These are phyloP conservation scores for Conoideocrella luteorostrata DNA, from an alignment of 2,329 filamentous ascomycete species.

Conservation along the genomic window DNA sequence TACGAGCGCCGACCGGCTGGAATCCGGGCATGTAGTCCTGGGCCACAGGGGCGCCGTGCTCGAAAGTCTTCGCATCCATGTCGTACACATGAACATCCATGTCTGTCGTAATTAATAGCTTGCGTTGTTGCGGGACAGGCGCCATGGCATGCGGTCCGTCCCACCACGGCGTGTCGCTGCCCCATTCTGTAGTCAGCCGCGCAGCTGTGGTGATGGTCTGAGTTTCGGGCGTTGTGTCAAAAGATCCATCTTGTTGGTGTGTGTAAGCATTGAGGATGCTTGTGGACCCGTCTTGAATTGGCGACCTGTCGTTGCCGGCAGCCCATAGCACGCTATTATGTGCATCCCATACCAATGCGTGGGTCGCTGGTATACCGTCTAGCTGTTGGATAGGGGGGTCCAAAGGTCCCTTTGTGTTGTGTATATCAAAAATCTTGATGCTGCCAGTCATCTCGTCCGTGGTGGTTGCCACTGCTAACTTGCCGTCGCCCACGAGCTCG, in stretches of 20 bases:
- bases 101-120: constrained; percentile 5
- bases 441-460: background rate
- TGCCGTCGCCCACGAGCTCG: constrained; percentile 1
- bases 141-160: constrained; percentile 2
- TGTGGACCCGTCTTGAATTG: background rate
- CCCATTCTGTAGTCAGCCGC: constrained; percentile 4
- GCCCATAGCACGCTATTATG: constrained; percentile 1
- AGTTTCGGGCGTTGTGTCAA: background rate
- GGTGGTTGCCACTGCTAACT: constrained; percentile 4
- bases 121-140: background rate
- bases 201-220: background rate
- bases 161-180: constrained; percentile 1
- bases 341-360: constrained; percentile 3
- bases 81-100: constrained; percentile 4
- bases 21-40: constrained; percentile 2
- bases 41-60: background rate
- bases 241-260: background rate
- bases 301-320: background rate
- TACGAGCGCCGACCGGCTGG: background rate
- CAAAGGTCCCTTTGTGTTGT: background rate
- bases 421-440: constrained; percentile 3
- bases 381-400: background rate
- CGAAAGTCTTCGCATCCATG: background rate
- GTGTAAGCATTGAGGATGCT: constrained; percentile 4
- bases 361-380: background rate